These are phyloP conservation scores for Russula dissimulans DNA, from an alignment of 768 basidiomycete species.

Conservation along the genomic window DNA sequence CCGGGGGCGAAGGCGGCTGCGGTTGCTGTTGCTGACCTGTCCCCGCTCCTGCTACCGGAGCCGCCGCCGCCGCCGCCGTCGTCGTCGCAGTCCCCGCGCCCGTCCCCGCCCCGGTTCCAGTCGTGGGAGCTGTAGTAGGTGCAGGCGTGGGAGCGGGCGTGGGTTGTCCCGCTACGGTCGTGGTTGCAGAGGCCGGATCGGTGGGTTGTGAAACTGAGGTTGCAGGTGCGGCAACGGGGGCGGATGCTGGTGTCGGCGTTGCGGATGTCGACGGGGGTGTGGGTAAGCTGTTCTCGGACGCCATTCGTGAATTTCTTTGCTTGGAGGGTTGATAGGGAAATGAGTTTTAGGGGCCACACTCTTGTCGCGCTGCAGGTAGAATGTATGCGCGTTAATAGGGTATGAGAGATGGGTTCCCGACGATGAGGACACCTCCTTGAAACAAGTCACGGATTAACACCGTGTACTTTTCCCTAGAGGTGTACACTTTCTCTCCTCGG, in stretches of 20 bases:
- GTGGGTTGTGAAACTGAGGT: constrained; percentile 1
- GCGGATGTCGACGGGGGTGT: constrained; percentile 7
- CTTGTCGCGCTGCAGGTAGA: not conserved
- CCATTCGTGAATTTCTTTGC: not conserved
- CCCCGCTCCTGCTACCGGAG: not conserved
- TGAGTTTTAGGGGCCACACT: not conserved
- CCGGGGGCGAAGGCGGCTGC: not conserved
- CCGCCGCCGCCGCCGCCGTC: too few relatives aligned
- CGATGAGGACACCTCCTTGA: too few relatives aligned
- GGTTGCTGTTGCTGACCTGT: not conserved
- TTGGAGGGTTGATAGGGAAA: not conserved
- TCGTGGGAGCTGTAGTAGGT: not conserved
- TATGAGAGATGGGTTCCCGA: not conserved
- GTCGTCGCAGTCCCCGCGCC: too few relatives aligned
- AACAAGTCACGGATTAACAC: too few relatives aligned
- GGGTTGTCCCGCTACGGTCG: not conserved
- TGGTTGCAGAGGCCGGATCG: not conserved
- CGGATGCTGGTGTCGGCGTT: not conserved
- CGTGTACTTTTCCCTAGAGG: too few relatives aligned
- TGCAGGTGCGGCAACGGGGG: not conserved
- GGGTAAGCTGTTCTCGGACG: constrained; percentile 11
- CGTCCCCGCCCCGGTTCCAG: too few relatives aligned
- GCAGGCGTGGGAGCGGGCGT: not conserved
- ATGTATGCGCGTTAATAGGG: not conserved
- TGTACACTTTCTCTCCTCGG: too few relatives aligned